Conservation (phyloP, 192 early-diverging fungal genomes). For the Chytriomyces hyalinus region DNA sequence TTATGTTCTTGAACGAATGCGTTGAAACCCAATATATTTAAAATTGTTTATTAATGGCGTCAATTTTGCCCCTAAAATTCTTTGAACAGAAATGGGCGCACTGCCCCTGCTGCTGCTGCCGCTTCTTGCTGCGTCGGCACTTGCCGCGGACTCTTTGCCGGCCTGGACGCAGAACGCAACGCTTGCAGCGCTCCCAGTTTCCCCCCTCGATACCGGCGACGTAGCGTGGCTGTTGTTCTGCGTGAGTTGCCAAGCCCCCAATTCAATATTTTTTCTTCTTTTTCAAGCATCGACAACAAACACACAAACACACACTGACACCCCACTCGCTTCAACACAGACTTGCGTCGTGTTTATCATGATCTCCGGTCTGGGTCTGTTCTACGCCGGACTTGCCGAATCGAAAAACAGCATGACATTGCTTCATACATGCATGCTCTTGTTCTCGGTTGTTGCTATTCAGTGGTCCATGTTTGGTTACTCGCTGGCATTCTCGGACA, state of each 20-base stretch:
- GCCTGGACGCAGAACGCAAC: background rate
- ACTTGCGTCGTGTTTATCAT: constrained; percentile 91
- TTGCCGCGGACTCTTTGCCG: too few relatives aligned
- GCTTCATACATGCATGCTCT: constrained; percentile 73
- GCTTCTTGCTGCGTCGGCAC: too few relatives aligned
- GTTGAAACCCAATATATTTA: too few relatives aligned
- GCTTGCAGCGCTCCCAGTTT: background rate
- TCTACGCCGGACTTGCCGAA: constrained; percentile 94
- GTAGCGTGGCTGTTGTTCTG: constrained; percentile 12
- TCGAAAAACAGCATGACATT: constrained; percentile 91
- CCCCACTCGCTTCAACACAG: background rate
- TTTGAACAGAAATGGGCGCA: too few relatives aligned
- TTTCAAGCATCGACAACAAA: background rate
- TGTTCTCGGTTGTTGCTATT: constrained; percentile 84
- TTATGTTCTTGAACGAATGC: too few relatives aligned
- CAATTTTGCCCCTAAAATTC: too few relatives aligned
- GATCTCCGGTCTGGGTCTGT: constrained; percentile 93
- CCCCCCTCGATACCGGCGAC: constrained; percentile 6
- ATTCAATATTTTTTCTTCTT: background rate
- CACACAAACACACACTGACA: background rate
- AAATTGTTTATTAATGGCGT: too few relatives aligned
- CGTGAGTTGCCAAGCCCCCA: background rate
- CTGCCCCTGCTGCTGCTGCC: too few relatives aligned
- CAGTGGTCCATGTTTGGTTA: constrained; percentile 94
- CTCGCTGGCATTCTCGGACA: constrained; percentile 81